phyloP scores from a whole-genome alignment of 2,329 filamentous ascomycete species.

The Paraphaeosphaeria minitans region DNA sequence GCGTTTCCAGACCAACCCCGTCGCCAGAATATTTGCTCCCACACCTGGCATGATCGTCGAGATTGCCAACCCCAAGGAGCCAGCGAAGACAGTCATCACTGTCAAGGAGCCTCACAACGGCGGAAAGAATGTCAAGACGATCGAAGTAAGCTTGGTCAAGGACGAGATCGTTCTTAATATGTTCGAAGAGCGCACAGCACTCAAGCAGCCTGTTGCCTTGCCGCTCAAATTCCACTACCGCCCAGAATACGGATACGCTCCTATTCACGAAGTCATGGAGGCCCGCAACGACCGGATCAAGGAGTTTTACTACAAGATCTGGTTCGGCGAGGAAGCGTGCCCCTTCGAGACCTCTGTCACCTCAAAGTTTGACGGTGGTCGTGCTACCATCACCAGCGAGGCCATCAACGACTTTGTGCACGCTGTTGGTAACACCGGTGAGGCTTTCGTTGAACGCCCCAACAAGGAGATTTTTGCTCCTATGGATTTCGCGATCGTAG shows the following conservation, averaged over 20 bases:
- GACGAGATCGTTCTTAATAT: conserved; percentile 85
- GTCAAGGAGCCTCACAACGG: conserved; percentile 87
- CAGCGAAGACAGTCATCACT: conserved; percentile 80
- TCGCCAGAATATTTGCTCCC: conserved; percentile 88
- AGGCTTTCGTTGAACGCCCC: conserved; percentile 94
- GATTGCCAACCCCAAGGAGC: conserved; percentile 79
- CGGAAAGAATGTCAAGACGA: conserved; percentile 85
- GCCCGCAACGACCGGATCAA: conserved; percentile 97
- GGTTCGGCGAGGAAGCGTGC: conserved; percentile 87
- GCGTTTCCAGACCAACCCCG: conserved; percentile 96
- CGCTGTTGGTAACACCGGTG: conserved; percentile 94
- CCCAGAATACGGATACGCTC: conserved; percentile 95
- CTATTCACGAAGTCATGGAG: conserved; percentile 95
- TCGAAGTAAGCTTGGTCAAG: conserved; percentile 78
- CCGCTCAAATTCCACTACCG: conserved; percentile 91
- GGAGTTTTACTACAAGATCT: conserved; percentile 97
- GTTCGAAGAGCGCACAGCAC: conserved; percentile 89
- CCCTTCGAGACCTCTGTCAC: conserved; percentile 86
- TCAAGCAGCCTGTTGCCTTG: conserved; percentile 80
- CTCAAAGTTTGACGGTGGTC: conserved; percentile 87
- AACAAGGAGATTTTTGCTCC: conserved; percentile 93
- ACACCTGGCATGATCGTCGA: conserved; percentile 87
- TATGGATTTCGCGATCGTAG: conserved; percentile 99
- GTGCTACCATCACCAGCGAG: conserved; percentile 83
- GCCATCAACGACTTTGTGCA: conserved; percentile 99